These are phyloP conservation scores for Circinella umbellata DNA, from an alignment of 371 early-diverging fungal genomes.

Conservation along the genomic window DNA sequence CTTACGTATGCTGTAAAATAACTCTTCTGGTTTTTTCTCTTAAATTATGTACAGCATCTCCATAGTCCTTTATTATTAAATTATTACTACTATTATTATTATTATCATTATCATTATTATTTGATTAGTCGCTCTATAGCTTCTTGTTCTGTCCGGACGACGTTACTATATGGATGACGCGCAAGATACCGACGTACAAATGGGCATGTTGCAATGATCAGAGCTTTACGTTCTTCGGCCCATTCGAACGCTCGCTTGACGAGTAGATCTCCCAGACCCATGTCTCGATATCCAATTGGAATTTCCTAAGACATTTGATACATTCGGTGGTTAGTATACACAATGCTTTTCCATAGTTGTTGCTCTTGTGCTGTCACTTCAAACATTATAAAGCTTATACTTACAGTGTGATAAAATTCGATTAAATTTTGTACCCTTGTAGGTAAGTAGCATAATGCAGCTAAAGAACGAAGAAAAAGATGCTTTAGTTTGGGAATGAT, in stretches of 20 bases:
- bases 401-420: slow-evolving; percentile 38
- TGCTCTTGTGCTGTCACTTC: too few relatives aligned
- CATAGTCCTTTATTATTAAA: too few relatives aligned
- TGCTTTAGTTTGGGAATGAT: background rate
- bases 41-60: too few relatives aligned
- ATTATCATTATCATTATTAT: background rate
- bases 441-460: slow-evolving; percentile 35
- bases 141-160: slow-evolving; percentile 27
- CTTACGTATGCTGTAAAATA: too few relatives aligned
- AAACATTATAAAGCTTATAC: background rate
- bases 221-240: slow-evolving; percentile 17
- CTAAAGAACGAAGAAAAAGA: slow-evolving; percentile 13
- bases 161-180: slow-evolving; percentile 17
- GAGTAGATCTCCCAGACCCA: slow-evolving; percentile 27
- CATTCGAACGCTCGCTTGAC: slow-evolving; percentile 26
- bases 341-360: too few relatives aligned
- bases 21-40: too few relatives aligned
- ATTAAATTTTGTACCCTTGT: slow-evolving; percentile 23
- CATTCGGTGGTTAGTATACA: too few relatives aligned
- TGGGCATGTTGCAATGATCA: slow-evolving; percentile 27
- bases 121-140: slow-evolving; percentile 8
- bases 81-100: background rate
- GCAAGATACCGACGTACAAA: slow-evolving; percentile 27
- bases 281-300: slow-evolving; percentile 25
- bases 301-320: slow-evolving; percentile 22